phyloP scores from a whole-genome alignment of 2,329 filamentous ascomycete species.

The Penicillium corylophilum region DNA sequence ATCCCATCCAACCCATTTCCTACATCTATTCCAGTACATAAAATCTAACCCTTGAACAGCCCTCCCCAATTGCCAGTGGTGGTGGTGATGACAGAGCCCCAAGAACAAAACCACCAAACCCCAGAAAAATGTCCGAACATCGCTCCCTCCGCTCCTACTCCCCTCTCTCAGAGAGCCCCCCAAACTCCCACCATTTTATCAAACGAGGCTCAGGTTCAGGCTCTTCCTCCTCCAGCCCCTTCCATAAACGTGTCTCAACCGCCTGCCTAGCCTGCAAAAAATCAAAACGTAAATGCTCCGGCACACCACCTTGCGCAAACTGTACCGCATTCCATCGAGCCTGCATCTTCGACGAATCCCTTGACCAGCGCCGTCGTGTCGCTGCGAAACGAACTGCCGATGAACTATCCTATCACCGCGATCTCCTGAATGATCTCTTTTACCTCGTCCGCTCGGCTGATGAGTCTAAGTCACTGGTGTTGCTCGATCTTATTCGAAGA shows the following conservation, averaged over 20 bases:
- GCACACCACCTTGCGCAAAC: conserved; percentile 39
- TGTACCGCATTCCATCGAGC: conserved; percentile 36
- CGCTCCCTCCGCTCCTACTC: conserved; percentile 28
- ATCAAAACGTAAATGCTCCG: conserved; percentile 44
- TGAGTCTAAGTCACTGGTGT: conserved; percentile 24
- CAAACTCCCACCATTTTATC: conserved; percentile 4
- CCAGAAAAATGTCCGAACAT: conserved; percentile 22
- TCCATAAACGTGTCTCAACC: conserved; percentile 39
- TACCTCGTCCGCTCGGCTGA: conserved; percentile 35
- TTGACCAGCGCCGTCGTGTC: conserved; percentile 51
- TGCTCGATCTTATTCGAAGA: conserved; percentile 38
- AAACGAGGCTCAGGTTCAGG: background rate
- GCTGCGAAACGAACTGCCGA: conserved; percentile 42
- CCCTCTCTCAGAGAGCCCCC: conserved; percentile 13
- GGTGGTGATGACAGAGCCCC: too few relatives aligned
- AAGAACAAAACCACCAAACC: too few relatives aligned
- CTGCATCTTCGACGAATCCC: conserved; percentile 60
- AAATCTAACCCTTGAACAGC: background rate
- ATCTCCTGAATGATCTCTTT: conserved; percentile 40
- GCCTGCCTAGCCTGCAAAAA: conserved; percentile 43
- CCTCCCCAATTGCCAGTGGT: too few relatives aligned
- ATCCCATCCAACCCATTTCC: background rate
- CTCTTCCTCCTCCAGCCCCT: conserved; percentile 3
- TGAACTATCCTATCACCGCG: conserved; percentile 41
- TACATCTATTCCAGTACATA: background rate